Base-by-base conservation (phyloP, 2,329 filamentous ascomycete species). In the Penicillium fuscoglaucum region DNA sequence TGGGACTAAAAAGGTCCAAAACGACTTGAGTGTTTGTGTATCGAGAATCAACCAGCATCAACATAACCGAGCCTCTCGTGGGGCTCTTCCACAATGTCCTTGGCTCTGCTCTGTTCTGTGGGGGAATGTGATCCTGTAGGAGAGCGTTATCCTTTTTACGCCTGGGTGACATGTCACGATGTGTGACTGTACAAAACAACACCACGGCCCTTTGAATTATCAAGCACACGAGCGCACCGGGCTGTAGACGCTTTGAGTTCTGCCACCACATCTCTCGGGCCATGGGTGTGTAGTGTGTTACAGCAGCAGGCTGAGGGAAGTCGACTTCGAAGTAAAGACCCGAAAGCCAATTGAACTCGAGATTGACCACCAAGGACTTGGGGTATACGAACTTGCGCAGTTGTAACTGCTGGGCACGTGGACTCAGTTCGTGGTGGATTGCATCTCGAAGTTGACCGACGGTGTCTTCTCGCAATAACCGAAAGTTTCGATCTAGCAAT, bases 391-490 rank as follows among this genome's bases (percentile, higher is more conserved):
- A 51, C 24, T 55, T 62, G 26, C 65, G 57, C 7, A 59, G 29
- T 28, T 66, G 60, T 19, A 29, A 37, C 31, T 49, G 48, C 17
- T 47, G 39, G 10, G 47, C n/a, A 39, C 26, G 24, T 2, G 52
- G 40, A 12, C 48, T 39, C 15, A 66, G 21, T 43, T 58, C 52
- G 35, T 53, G 24, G 24, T 68, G 62, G 58, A 75, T 69, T n/a
- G 67, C 63, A 61, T 74, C 67, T 60, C 73, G 55, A 46, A 74
- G 58, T 43, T 68, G 66, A 44, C 72, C 65, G 24, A 74, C 51
- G 2, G 70, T 73, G 45, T 77, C 74, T 57, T 74, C 72, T 21
- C 74, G 60, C 26, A 77, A 53, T 1, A 76, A 67, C n/a, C 74
- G 70, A 61, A 76, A 76, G 39, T 74, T 71, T 10, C 68, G 64